Conservation (phyloP, 345 rosid genomes). For the Aquilaria malaccensis region DNA sequence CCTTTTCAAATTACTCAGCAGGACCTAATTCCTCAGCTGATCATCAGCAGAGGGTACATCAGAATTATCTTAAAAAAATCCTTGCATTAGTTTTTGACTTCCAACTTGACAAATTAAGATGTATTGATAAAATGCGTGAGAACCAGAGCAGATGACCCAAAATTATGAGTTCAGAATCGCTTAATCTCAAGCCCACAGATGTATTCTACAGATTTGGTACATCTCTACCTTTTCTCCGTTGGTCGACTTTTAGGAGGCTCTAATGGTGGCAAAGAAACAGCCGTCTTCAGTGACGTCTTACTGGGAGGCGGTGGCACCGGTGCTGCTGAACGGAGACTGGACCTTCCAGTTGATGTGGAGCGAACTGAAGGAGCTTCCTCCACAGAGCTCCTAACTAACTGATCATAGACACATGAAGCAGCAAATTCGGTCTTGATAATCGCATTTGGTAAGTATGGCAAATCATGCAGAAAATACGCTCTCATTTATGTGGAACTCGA, state of each 20-base stretch:
- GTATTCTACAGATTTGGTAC: neutral
- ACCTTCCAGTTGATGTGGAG: conserved; percentile 56
- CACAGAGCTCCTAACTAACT: conserved; percentile 48
- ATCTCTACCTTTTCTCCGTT: conserved; percentile 52
- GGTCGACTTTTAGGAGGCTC: conserved; percentile 55
- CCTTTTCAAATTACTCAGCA: too few relatives aligned
- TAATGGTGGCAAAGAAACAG: conserved; percentile 50
- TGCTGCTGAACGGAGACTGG: conserved; percentile 40
- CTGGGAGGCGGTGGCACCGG: conserved; percentile 53
- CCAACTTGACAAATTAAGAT: too few relatives aligned
- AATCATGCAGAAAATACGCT: too few relatives aligned
- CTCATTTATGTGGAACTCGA: neutral
- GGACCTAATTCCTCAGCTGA: too few relatives aligned
- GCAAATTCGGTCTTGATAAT: conserved; percentile 12
- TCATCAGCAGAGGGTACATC: too few relatives aligned
- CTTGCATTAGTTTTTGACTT: too few relatives aligned
- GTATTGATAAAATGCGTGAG: too few relatives aligned
- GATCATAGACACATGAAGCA: conserved; percentile 9
- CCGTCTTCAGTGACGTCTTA: conserved; percentile 53
- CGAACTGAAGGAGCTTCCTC: conserved; percentile 42
- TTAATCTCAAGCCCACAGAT: too few relatives aligned
- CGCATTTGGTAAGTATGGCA: neutral
- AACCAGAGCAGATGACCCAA: too few relatives aligned
- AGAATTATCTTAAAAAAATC: too few relatives aligned
- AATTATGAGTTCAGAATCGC: too few relatives aligned